Base-by-base conservation (phyloP, 1,284 basidiomycete genomes). In the Moniliella sp. region DNA sequence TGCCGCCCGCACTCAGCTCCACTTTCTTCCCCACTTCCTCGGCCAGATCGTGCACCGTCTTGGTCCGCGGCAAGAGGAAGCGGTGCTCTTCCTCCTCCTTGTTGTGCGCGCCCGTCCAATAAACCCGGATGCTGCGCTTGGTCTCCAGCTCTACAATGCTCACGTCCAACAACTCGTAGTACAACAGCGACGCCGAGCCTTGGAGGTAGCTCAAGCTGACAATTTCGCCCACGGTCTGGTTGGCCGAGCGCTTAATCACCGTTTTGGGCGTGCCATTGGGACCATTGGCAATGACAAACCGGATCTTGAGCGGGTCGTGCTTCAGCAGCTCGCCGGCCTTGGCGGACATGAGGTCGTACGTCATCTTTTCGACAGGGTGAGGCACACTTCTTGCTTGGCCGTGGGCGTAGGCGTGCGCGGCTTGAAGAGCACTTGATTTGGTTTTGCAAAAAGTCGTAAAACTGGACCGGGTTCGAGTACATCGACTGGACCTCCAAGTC, bases 381-480 rank as follows among this genome's bases (percentile, higher is more conserved):
- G 67, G 45, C 74, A 78, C 62, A 97, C 75, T 32, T 71, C 67
- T 41, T 76, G 71, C 42, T 48, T 50, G 17, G 70, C 64, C 7
- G 46, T 42, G 30, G 48, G 50, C 34, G 93, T 83, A 37, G 91
- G 83, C 44, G 69, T 73, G 59, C 81, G 81, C n/a, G 91, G 82
- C 63, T 78, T 76, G 76, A 97, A 94, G 42, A 79, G 70, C 39
- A 97, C 82, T 91, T 74, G 35, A 94, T 83, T 34, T 91, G 76
- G 65, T 99, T 97, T 66, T 93, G 84, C 55, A 97, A 67, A 69
- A 94, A 97, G 65, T 97, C 91, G 63, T 99, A 99, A 67, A 78
- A 91, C 53, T 82, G 77, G 19, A 79, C 74, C 14, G 88, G 88
- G 56, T 80, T 93, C n/a, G 84, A 78, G 64, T 86, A 80, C 17